Percentiles rank a stretch among this genome's conserved stretches.
These are phyloP conservation scores for Salvia rosmarinus DNA, from an alignment of 257 asterid genomes.

Conservation along the genomic window DNA sequence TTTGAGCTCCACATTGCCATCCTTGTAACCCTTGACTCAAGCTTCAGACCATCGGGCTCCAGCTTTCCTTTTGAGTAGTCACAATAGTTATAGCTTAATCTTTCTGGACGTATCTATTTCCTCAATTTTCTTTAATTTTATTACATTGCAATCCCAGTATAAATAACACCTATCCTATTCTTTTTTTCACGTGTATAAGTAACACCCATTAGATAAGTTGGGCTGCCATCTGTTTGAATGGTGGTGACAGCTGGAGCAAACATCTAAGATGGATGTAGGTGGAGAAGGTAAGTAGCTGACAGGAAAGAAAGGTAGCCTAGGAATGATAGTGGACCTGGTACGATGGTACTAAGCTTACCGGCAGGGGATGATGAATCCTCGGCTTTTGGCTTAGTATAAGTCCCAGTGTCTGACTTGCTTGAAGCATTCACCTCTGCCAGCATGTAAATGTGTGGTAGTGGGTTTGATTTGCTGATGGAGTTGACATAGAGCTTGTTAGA, in stretches of 20 bases:
- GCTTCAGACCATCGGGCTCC: neutral
- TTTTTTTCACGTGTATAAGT: neutral
- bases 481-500: neutral
- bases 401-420: conserved; percentile 3
- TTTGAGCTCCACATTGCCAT: conserved; percentile 2
- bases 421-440: neutral
- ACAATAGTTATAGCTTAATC: neutral
- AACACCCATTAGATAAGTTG: conserved; percentile 18
- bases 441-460: neutral
- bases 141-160: conserved; percentile 17
- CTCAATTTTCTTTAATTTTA: neutral
- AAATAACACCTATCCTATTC: neutral
- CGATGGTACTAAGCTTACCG: neutral
- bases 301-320: neutral
- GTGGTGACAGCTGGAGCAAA: conserved; percentile 17
- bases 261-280: conserved; percentile 15
- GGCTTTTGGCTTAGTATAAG: neutral
- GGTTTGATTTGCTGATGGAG: conserved; percentile 20
- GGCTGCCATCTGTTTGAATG: neutral
- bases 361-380: neutral
- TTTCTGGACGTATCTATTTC: neutral
- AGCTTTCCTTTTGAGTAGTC: conserved; percentile 11
- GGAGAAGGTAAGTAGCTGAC: conserved; percentile 9
- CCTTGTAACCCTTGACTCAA: conserved; percentile 7
- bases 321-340: neutral